Conservation (phyloP, 2,329 filamentous ascomycete genomes). For the Sphaceloma murrayae region DNA sequence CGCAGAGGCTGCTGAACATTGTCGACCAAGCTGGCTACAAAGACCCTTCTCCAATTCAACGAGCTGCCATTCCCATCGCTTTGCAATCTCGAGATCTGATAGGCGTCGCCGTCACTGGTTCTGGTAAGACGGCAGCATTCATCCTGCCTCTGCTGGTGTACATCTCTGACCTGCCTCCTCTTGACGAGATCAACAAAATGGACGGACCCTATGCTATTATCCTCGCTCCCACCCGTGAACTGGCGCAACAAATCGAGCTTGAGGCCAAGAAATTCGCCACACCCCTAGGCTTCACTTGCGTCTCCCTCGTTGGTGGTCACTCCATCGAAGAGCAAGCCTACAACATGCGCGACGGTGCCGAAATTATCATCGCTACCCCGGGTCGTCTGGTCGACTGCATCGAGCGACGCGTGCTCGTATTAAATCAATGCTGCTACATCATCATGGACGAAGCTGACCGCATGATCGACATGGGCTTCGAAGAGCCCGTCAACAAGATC, state of each 20-base stretch:
- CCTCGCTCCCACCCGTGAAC: constrained; percentile 87
- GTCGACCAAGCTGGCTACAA: constrained; percentile 79
- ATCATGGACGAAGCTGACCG: constrained; percentile 99
- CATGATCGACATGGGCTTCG: constrained; percentile 98
- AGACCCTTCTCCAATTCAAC: constrained; percentile 84
- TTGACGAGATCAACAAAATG: constrained; percentile 79
- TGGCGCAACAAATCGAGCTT: constrained; percentile 93
- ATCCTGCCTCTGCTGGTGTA: constrained; percentile 86
- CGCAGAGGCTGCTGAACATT: constrained; percentile 67
- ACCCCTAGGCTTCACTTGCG: constrained; percentile 85
- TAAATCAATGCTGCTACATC: constrained; percentile 94
- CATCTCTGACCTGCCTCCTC: constrained; percentile 77
- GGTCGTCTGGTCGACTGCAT: constrained; percentile 96
- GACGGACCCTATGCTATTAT: constrained; percentile 97
- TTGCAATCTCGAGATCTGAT: constrained; percentile 91
- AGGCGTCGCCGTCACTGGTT: constrained; percentile 94
- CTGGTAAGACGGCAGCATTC: constrained; percentile 95
- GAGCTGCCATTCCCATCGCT: constrained; percentile 91
- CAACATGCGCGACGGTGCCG: constrained; percentile 80
- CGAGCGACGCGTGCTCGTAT: constrained; percentile 79
- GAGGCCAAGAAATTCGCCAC: constrained; percentile 88
- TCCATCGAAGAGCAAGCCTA: constrained; percentile 88
- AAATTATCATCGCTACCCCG: constrained; percentile 97
- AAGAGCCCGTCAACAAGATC: constrained; percentile 96
- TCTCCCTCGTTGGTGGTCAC: constrained; percentile 97